A percentile compares a stretch with the other conserved stretches of the same genome.
phyloP scores from a whole-genome alignment of 2,329 filamentous ascomycete genomes.

The Neonectria hederae region DNA sequence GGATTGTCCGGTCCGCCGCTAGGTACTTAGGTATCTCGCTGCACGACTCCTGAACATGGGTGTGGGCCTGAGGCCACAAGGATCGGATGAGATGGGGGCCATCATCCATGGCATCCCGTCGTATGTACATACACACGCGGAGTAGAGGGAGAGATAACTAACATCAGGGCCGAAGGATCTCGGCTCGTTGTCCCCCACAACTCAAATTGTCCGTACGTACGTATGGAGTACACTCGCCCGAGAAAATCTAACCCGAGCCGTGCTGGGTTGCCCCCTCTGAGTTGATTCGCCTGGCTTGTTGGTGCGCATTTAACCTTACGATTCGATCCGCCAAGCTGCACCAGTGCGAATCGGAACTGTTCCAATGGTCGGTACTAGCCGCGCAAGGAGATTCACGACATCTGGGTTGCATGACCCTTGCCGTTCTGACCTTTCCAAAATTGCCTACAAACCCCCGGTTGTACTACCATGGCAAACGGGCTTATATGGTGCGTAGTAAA shows the following conservation, averaged over 20 bases:
- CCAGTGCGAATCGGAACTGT: slow-evolving; percentile 38
- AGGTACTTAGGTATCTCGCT: background rate
- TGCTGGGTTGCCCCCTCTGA: slow-evolving; percentile 17
- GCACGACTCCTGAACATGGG: slow-evolving; percentile 11
- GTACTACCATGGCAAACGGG: background rate
- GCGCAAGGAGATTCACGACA: slow-evolving; percentile 26
- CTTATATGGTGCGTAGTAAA: background rate
- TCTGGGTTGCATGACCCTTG: slow-evolving; percentile 24
- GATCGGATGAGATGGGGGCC: slow-evolving; percentile 1
- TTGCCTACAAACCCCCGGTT: background rate
- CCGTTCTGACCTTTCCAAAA: background rate
- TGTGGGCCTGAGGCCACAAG: slow-evolving; percentile 1
- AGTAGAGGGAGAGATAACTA: slow-evolving; percentile 7
- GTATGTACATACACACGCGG: background rate
- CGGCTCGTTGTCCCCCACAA: slow-evolving; percentile 34
- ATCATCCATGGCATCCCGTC: background rate
- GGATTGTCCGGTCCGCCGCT: background rate
- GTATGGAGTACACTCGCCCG: slow-evolving; percentile 23
- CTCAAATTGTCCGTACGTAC: slow-evolving; percentile 18
- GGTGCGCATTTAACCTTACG: slow-evolving; percentile 25
- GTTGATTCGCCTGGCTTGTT: slow-evolving; percentile 26
- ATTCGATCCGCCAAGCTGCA: slow-evolving; percentile 29
- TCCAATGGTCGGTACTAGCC: slow-evolving; percentile 31
- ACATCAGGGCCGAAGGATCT: slow-evolving; percentile 27
- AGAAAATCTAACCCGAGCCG: slow-evolving; percentile 15